Percentiles rank a stretch among this genome's conserved stretches.
phyloP scores from a whole-genome alignment of 192 early-diverging fungal species.

The Coemansia javaensis region DNA sequence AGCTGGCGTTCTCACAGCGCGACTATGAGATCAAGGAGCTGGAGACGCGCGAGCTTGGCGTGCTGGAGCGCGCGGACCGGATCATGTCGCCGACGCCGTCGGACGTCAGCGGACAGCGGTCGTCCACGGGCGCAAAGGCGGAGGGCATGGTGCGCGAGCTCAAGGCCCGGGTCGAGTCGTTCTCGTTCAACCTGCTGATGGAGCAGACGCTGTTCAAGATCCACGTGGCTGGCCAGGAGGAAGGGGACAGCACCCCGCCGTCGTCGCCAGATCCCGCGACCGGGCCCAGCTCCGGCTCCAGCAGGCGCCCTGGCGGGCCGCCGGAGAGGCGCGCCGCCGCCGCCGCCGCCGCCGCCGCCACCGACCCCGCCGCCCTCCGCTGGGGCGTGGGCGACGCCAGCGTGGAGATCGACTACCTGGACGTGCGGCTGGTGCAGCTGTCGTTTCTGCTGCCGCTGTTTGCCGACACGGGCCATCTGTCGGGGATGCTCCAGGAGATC shows the following conservation, averaged over 20 bases:
- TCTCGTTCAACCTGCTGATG: conserved; percentile 40
- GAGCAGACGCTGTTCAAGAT: conserved; percentile 43
- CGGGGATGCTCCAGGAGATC: conserved; percentile 1
- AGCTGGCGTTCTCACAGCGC: conserved; percentile 49
- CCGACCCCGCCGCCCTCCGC: conserved; percentile 9
- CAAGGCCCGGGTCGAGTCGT: conserved; percentile 47
- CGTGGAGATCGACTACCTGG: conserved; percentile 49
- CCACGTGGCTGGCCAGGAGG: conserved; percentile 7
- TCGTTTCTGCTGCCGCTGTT: conserved; percentile 45
- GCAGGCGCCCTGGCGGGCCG: neutral
- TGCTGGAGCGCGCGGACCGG: conserved; percentile 16
- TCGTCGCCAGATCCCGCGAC: neutral
- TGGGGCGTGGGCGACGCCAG: conserved; percentile 53
- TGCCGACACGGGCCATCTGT: conserved; percentile 11
- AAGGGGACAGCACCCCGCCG: too few species aligned
- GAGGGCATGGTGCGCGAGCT: conserved; percentile 45
- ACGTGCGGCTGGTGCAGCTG: conserved; percentile 45
- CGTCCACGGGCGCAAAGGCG: conserved; percentile 32
- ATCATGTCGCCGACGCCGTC: conserved; percentile 37
- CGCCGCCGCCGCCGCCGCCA: conserved; percentile 2
- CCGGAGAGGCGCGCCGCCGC: neutral
- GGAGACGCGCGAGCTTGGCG: conserved; percentile 35
- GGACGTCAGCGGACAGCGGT: conserved; percentile 3
- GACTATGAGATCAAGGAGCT: conserved; percentile 51
- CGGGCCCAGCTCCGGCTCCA: neutral